These are phyloP conservation scores for Boletus reticulatus DNA, from an alignment of 768 basidiomycete genomes.

Conservation along the genomic window DNA sequence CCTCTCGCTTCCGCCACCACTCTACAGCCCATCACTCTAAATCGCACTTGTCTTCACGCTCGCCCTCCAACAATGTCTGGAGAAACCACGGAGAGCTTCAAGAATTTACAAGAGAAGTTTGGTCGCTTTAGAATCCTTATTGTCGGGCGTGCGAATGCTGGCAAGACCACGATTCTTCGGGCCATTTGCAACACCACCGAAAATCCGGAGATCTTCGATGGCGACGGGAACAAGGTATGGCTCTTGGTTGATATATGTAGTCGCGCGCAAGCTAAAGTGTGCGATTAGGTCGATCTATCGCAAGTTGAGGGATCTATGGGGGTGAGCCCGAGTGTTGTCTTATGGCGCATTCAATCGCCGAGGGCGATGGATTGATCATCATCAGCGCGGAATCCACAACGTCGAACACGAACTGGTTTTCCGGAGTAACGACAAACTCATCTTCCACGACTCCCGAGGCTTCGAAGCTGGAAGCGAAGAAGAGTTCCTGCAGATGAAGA, in stretches of 20 bases:
- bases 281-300: background rate
- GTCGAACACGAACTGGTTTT: slow-evolving; percentile 3
- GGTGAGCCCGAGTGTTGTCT: background rate
- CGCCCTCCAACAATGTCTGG: background rate
- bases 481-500: background rate
- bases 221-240: background rate
- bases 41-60: too few relatives aligned
- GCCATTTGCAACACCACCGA: slow-evolving; percentile 3
- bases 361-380: background rate
- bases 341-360: background rate
- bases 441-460: slow-evolving; percentile 2
- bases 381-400: background rate
- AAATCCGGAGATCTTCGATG: slow-evolving; percentile 4
- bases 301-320: background rate
- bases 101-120: background rate
- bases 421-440: background rate
- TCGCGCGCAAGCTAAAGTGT: background rate
- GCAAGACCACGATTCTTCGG: slow-evolving; percentile 6
- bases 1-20: too few relatives aligned
- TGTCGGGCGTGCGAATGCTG: slow-evolving; percentile 5
- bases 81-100: background rate
- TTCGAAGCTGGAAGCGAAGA: background rate
- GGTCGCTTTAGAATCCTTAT: background rate
- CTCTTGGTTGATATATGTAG: background rate
- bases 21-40: too few relatives aligned